A percentile compares a stretch with the other conserved stretches of the same genome.
Evolutionary conservation across 2,329 filamentous ascomycete species (phyloP).

Genomic region (Fusarium sp.): DNA sequence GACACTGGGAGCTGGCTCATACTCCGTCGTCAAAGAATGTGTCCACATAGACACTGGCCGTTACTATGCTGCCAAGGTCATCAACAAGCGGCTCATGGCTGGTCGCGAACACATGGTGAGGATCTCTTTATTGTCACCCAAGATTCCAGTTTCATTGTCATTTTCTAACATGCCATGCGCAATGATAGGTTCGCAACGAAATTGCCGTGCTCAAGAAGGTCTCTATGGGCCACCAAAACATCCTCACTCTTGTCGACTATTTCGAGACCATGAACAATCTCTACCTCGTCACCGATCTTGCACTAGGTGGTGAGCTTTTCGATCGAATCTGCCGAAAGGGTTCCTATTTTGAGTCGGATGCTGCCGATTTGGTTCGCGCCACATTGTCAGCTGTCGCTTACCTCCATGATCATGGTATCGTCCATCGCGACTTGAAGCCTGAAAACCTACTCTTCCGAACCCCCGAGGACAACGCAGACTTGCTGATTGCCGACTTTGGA

Average conservation of each 20-base stretch:
- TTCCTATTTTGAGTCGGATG: conserved; percentile 97
- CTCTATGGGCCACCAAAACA: conserved; percentile 99
- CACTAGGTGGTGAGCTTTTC: conserved; percentile 94
- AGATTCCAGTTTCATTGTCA: not conserved
- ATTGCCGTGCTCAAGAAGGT: conserved; percentile 97
- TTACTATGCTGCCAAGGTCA: conserved; percentile 99
- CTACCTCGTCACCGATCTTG: conserved; percentile 96
- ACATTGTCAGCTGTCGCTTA: conserved; percentile 98
- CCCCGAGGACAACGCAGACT: conserved; percentile 95
- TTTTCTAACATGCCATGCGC: conserved; percentile 24
- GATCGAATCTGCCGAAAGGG: conserved; percentile 99
- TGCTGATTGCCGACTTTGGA: conserved; percentile 97
- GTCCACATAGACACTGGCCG: conserved; percentile 97
- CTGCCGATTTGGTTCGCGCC: conserved; percentile 91
- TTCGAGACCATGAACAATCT: conserved; percentile 99
- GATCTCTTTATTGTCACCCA: conserved; percentile 3
- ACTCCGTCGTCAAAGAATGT: conserved; percentile 98
- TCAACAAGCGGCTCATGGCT: conserved; percentile 98
- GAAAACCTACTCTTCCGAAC: conserved; percentile 97
- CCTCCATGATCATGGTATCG: conserved; percentile 97
- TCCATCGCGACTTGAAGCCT: conserved; percentile 96
- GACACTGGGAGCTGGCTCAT: conserved; percentile 94
- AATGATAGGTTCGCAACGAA: conserved; percentile 85
- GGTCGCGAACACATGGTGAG: conserved; percentile 96
- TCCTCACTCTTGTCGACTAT: conserved; percentile 96